A percentile compares a stretch with the other conserved stretches of the same genome.
Conservation (phyloP, 129 eudicot species). For the Chrysanthemum seticuspe region DNA sequence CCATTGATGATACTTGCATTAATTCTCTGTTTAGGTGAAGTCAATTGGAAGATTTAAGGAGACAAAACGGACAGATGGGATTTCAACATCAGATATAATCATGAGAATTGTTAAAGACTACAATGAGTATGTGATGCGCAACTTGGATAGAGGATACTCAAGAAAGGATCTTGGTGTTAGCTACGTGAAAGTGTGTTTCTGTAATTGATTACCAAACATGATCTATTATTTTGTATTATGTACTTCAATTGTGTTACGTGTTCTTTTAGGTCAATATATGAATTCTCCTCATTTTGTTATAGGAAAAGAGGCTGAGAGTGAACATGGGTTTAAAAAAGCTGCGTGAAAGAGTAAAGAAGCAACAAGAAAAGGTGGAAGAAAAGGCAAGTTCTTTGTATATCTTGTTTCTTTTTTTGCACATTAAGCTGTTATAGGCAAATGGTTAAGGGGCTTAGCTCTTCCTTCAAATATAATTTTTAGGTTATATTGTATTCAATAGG, state of each 20-base stretch:
- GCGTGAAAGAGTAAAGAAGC: constrained; percentile 88
- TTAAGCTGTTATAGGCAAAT: too few relatives aligned
- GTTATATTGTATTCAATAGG: too few relatives aligned
- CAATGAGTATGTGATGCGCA: constrained; percentile 94
- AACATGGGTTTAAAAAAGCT: constrained; percentile 78
- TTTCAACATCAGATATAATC: constrained; percentile 90
- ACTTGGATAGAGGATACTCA: constrained; percentile 95
- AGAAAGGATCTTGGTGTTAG: constrained; percentile 98
- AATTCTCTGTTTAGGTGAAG: constrained; percentile 57
- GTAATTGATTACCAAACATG: background rate
- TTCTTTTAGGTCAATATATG: constrained; percentile 4
- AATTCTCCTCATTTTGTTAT: constrained; percentile 22
- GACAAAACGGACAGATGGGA: constrained; percentile 94
- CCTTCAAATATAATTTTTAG: too few relatives aligned
- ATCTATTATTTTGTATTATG: constrained; percentile 5
- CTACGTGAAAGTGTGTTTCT: constrained; percentile 75
- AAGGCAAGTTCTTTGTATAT: constrained; percentile 39
- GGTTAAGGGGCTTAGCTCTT: too few relatives aligned
- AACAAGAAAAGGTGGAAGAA: constrained; percentile 91
- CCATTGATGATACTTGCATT: constrained; percentile 8
- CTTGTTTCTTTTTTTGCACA: too few relatives aligned
- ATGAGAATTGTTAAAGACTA: constrained; percentile 98
- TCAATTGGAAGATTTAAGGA: constrained; percentile 87
- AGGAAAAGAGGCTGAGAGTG: constrained; percentile 94
- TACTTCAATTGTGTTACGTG: constrained; percentile 1